Evolutionary conservation across 2,329 filamentous ascomycete species (phyloP), one percentile per base, ranked within the genome.

Genomic region (Hyphodiscus sp.): DNA sequence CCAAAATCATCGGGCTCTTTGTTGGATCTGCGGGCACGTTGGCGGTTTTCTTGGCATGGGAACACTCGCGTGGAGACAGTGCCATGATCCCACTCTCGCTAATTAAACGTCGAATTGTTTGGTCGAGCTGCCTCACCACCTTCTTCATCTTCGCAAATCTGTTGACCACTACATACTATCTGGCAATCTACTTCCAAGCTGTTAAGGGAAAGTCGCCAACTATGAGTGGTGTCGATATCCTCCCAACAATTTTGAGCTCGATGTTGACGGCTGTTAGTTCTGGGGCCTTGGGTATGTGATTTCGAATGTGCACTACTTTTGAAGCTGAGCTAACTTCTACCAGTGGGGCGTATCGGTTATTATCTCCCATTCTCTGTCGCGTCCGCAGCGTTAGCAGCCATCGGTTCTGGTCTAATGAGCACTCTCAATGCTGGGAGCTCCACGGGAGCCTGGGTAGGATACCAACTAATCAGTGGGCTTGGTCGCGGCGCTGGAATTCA

Each of bases 161-260:
- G 50, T 16, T 53, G 7, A 44, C 29, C 7, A 23, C 30, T 1
- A 23, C 82, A 47, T 74, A 71, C 62, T 74, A 75, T 53, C 62
- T 76, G 20, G 73, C 75, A 5, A 66, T 76, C 54, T 77, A 74
- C 67, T 76, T 78, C 63, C 73, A 78, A 65, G 68, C 70, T 43
- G 69, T 77, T 57, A 69, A 66, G 52, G 67, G 66, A 20, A 63
- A 65, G 46, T 61, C 52, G 26, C 65, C 70, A 1, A 65, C 64
- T 8, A 48, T 60, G 48, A 69, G 68, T 1, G 72, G 71, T 10
- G 63, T 73, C 8, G 61, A 64, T 45, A 68, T 68, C 38, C 63
- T 75, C 23, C 69, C 73, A 2, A 56, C 67, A 1, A 69, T 71
- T 58, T 64, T 76, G n/a, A 45, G 45, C 16, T 44, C 51, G 48